Conservation (phyloP, 495 filamentous ascomycete genomes). For the Neurospora intermedia region DNA sequence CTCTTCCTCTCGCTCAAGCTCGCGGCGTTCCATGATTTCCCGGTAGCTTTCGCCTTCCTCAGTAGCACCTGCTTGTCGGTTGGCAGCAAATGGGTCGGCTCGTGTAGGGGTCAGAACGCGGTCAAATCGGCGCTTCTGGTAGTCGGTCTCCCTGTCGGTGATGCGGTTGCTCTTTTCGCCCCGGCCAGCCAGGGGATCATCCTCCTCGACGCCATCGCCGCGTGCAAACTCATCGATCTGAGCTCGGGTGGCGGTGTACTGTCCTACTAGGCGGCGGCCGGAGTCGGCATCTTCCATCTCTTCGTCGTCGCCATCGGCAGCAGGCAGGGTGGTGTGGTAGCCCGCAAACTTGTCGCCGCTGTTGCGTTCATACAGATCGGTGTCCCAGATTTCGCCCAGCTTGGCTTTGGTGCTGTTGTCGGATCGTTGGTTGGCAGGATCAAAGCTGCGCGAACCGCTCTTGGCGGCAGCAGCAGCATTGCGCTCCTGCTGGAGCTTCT, state of each 20-base stretch:
- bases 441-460: slow-evolving; percentile 81
- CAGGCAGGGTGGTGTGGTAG: slow-evolving; percentile 81
- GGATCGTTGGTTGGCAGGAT: slow-evolving; percentile 77
- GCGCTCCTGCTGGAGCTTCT: slow-evolving; percentile 81
- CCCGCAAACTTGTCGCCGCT: slow-evolving; percentile 76
- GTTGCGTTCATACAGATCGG: slow-evolving; percentile 70
- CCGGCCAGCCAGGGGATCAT: slow-evolving; percentile 70
- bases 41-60: slow-evolving; percentile 62
- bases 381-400: slow-evolving; percentile 91
- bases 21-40: slow-evolving; percentile 82
- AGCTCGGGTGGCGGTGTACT: slow-evolving; percentile 86
- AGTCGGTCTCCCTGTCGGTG: slow-evolving; percentile 87
- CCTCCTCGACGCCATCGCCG: slow-evolving; percentile 77
- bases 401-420: slow-evolving; percentile 89
- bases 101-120: slow-evolving; percentile 80
- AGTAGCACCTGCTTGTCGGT: slow-evolving; percentile 54
- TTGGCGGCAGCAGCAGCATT: slow-evolving; percentile 72
- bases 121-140: slow-evolving; percentile 89
- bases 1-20: slow-evolving; percentile 91
- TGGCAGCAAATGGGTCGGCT: slow-evolving; percentile 78
- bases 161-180: slow-evolving; percentile 87
- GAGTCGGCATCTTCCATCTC: slow-evolving; percentile 70
- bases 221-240: slow-evolving; percentile 92
- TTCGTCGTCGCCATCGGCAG: slow-evolving; percentile 69
- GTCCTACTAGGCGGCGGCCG: slow-evolving; percentile 74